Evolutionary conservation across 371 early-diverging fungal genomes (phyloP), one percentile per base, ranked within the genome.

Genomic region (Mortierella polycephala): DNA sequence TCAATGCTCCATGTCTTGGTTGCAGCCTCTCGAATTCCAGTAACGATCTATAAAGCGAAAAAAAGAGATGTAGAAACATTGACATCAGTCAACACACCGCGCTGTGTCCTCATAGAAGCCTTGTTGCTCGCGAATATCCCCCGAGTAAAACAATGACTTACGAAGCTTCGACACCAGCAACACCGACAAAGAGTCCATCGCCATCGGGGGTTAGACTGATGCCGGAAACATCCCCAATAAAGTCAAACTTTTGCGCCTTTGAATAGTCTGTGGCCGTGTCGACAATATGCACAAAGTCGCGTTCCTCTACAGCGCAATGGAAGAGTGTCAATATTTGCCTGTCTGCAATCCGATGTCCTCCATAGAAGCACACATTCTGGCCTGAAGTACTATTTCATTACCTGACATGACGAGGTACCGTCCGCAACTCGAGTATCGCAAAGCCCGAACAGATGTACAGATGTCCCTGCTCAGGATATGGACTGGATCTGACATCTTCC

Each of bases 161-260:
- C 77, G 83, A 83, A 53, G 76, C 83, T 23, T 77, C 67, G 7
- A 84, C 86, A 20, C 83, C 81, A 1, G 88, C 75, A 30, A 87
- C 88, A 0, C 90, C 92, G 56, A 91, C 82, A 69, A 79, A 91
- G 37, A 93, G 66, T 0, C 82, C 69, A 23, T 89, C 86, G 49
- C 83, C 89, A n/a, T 86, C 88, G 0, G 88, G 87, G 0, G 86
- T 85, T 37, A 87, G 60, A 9, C 85, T 75, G 47, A 88, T 87
- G 1, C 96, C 96, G 0, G 93, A 83, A 41, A 93, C 87, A 59
- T 95, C 95, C 5, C 96, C 96, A 83, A 95, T 90, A 81, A 96
- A 88, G 69, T 92, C 93, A 54, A 96, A 85, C 21, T 88, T 85
- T 83, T 96, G 96, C 13, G 87, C 83, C 5, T 66, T 59, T 7